A percentile compares a stretch with the other conserved stretches of the same genome.
phyloP scores from a whole-genome alignment of 306 rosid genomes.

The Pterocarpus macrocarpus region DNA sequence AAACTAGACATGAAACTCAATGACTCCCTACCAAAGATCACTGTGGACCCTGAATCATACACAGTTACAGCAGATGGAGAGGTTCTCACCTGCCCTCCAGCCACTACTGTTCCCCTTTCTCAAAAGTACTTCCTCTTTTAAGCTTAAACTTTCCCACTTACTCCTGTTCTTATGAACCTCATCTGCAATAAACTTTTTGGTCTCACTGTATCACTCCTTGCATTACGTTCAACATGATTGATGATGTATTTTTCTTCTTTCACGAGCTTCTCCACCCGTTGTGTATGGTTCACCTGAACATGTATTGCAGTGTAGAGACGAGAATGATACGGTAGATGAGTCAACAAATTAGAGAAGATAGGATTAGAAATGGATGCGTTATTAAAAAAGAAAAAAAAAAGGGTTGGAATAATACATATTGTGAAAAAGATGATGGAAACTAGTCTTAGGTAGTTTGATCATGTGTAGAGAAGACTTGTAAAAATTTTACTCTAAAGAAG shows the following conservation, averaged over 20 bases:
- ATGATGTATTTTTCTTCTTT: neutral
- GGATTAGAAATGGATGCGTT: neutral
- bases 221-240: neutral
- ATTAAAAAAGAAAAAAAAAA: no score
- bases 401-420: no score
- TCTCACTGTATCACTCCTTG: neutral
- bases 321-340: neutral
- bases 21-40: slow-evolving; percentile 77
- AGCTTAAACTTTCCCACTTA: neutral
- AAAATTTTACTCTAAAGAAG: no score
- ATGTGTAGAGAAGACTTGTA: no score
- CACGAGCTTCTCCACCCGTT: neutral
- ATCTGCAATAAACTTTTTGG: neutral
- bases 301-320: neutral
- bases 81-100: slow-evolving; percentile 75
- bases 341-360: neutral
- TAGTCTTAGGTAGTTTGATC: no score
- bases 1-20: slow-evolving; percentile 94
- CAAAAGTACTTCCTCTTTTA: slow-evolving; percentile 87
- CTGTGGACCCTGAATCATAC: slow-evolving; percentile 89
- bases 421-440: no score
- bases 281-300: neutral
- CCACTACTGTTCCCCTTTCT: slow-evolving; percentile 78
- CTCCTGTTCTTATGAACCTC: neutral
- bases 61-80: slow-evolving; percentile 77